Evolutionary conservation across 2,329 filamentous ascomycete species (phyloP).

Genomic region (Aspergillus sp.): DNA sequence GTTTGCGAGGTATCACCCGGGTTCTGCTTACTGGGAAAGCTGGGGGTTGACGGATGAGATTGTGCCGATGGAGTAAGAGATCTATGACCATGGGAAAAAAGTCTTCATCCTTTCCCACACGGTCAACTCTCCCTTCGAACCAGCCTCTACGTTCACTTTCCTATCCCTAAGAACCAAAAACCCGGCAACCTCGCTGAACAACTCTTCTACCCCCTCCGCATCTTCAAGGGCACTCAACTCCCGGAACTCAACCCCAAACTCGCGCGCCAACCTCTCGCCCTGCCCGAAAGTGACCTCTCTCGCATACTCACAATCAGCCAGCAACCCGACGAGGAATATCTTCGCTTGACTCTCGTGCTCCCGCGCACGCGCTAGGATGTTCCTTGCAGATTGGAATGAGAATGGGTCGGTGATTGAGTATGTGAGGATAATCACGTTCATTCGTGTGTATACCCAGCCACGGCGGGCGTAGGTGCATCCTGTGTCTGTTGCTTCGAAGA

Average conservation of each 20-base stretch:
- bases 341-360: background rate
- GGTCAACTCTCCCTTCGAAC: background rate
- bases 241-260: background rate
- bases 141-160: too few species aligned
- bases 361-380: background rate
- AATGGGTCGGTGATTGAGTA: background rate
- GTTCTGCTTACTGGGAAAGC: background rate
- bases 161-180: background rate
- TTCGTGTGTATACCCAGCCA: background rate
- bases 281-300: background rate
- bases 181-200: background rate
- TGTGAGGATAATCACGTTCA: background rate
- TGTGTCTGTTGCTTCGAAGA: background rate
- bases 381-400: background rate
- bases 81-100: background rate
- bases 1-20: slow-evolving; percentile 1
- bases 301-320: background rate
- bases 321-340: background rate
- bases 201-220: background rate
- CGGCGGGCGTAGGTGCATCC: background rate
- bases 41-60: slow-evolving; percentile 13
- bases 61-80: slow-evolving; percentile 10
- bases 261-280: background rate
- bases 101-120: background rate
- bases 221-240: background rate